Conservation (phyloP, 306 rosid genomes). For the Sicyos edulis region DNA sequence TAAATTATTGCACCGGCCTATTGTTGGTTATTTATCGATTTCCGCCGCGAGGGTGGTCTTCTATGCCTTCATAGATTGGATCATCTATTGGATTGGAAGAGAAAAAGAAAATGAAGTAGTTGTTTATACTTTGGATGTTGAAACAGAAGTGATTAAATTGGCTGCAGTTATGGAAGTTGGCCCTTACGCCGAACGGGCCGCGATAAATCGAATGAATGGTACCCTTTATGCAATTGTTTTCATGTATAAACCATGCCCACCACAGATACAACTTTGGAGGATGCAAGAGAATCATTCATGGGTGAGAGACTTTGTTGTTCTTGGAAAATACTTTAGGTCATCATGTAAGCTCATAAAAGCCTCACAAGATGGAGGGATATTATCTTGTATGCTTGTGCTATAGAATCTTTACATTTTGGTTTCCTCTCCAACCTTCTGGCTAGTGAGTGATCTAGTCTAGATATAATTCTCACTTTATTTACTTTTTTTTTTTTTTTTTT, state of each 20-base stretch:
- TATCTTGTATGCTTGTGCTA: no score
- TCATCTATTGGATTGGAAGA: background rate
- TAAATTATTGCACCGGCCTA: background rate
- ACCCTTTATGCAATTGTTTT: background rate
- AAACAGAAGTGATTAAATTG: background rate
- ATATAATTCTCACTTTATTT: no score
- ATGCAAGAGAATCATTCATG: background rate
- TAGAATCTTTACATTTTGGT: no score
- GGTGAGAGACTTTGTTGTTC: background rate
- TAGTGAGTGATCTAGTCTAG: no score
- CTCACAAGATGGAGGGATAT: no score
- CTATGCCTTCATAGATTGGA: background rate
- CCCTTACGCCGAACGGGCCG: background rate
- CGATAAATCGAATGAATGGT: background rate
- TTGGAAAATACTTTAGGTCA: no score
- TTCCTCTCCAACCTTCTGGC: no score
- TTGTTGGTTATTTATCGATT: background rate
- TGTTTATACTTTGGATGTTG: background rate
- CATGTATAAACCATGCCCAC: background rate
- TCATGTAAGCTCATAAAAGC: no score
- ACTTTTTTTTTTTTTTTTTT: no score
- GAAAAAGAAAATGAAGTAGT: background rate
- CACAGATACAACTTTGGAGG: background rate
- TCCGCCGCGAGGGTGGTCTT: no score
- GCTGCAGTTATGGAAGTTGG: background rate